Base-by-base conservation (phyloP, 177 flowering plant genomes). In the Vitis hybrid region DNA sequence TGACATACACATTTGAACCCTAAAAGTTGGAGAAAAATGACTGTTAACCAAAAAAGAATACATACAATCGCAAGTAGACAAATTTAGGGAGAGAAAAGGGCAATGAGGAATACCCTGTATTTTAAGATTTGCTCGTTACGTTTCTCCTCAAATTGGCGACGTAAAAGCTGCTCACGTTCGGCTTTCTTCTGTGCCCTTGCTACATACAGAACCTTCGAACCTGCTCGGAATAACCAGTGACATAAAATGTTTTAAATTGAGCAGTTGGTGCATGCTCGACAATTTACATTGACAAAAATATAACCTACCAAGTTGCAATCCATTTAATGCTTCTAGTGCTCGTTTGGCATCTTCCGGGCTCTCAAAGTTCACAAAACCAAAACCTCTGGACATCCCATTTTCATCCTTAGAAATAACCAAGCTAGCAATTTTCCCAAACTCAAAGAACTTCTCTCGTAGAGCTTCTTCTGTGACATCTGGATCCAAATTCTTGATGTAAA, bases 351-450 rank as follows among this genome's bases (percentile, higher is more conserved):
- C 93, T 55, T 87, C 92, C 7, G 94, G 83, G 62, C 70, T 79
- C 1, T 88, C 98, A 83, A 86, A 91, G 74, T 93, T 93, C 17
- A 94, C 93, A 80, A 94, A 94, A 49, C 97, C 99, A 86, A 93
- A 94, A 49, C 99, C 97, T 75, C 64, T 90, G 6, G 97, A 89
- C 17, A 55, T 70, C 26, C 97, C 97, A 68, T 79, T 80, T 1
- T 80, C 86, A 72, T 90, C 92, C 78, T 76, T 91, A 40, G 83
- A 52, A 58, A 94, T 75, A 52, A 78, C 80, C 60, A 86, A 59
- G 74, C 94, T 91, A 54, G 76, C 67, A 65, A 94, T 81, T 72
- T 82, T 90, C 15, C 99, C 99, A 76, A 91, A 90, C 66, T 78
- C 78, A 26, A 87, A 83, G 70, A 93, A 94, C 70, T 83, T 91